A percentile compares a stretch with the other conserved stretches of the same genome.
These are phyloP conservation scores for Breynia disticha DNA, from an alignment of 441 rosid species.

Conservation along the genomic window DNA sequence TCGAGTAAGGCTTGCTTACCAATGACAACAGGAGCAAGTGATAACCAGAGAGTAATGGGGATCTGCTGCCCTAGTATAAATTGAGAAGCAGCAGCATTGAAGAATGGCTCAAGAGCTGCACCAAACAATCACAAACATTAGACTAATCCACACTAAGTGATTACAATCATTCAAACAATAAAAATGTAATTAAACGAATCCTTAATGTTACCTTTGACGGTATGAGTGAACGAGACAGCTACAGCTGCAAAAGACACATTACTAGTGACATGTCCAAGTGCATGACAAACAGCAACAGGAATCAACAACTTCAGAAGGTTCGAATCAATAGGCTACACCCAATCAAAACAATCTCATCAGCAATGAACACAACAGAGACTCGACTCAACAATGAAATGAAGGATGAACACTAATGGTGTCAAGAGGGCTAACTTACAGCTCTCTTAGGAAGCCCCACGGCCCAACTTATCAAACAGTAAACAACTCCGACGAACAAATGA, in stretches of 20 bases:
- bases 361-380: not conserved
- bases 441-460: slow-evolving; percentile 90
- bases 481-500: slow-evolving; percentile 87
- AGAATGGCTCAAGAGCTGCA: slow-evolving; percentile 97
- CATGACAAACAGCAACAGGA: slow-evolving; percentile 89
- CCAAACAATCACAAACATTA: slow-evolving; percentile 6
- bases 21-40: slow-evolving; percentile 81
- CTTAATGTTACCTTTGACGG: slow-evolving; percentile 54
- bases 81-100: slow-evolving; percentile 91
- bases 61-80: slow-evolving; percentile 76
- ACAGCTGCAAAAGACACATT: slow-evolving; percentile 92
- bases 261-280: slow-evolving; percentile 81
- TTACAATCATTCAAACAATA: not conserved
- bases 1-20: slow-evolving; percentile 32
- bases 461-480: slow-evolving; percentile 83
- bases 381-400: not conserved
- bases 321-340: slow-evolving; percentile 63
- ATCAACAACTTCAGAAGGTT: slow-evolving; percentile 67
- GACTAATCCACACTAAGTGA: not conserved
- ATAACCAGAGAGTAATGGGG: slow-evolving; percentile 73
- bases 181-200: not conserved
- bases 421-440: slow-evolving; percentile 50
- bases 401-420: slow-evolving; percentile 2
- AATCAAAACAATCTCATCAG: not conserved
- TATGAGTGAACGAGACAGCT: slow-evolving; percentile 94